A percentile compares a stretch with the other conserved stretches of the same genome.
phyloP scores from a whole-genome alignment of 768 basidiomycete genomes.

The Pleurotus sapidus region DNA sequence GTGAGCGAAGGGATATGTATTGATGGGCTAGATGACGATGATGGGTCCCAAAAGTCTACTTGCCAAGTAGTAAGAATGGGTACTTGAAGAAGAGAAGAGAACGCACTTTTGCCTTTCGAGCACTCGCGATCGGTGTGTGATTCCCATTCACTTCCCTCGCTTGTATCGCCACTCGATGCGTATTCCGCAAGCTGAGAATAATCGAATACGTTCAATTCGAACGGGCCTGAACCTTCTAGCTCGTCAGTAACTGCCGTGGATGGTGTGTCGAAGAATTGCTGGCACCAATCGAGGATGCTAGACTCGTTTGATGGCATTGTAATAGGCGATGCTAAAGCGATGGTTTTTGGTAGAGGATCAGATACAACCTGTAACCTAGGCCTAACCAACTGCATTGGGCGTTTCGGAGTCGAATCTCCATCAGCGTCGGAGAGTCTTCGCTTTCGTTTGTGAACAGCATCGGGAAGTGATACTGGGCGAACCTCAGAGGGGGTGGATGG shows the following conservation, averaged over 20 bases:
- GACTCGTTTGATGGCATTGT: too few relatives aligned
- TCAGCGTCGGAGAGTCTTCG: slow-evolving; percentile 34
- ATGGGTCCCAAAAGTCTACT: too few relatives aligned
- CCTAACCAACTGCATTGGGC: slow-evolving; percentile 16
- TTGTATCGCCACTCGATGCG: neutral
- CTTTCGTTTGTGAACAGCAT: slow-evolving; percentile 21
- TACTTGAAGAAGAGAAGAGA: too few relatives aligned
- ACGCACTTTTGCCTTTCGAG: too few relatives aligned
- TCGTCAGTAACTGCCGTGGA: slow-evolving; percentile 17
- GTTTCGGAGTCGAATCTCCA: slow-evolving; percentile 18
- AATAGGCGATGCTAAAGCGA: neutral
- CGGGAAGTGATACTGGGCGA: too few relatives aligned
- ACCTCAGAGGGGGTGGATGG: neutral
- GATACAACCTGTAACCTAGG: slow-evolving; percentile 20
- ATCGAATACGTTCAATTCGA: slow-evolving; percentile 31
- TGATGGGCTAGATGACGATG: too few relatives aligned
- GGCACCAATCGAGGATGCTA: slow-evolving; percentile 30
- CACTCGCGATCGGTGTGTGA: too few relatives aligned
- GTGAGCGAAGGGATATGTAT: too few relatives aligned
- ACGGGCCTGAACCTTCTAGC: slow-evolving; percentile 19
- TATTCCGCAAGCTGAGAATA: slow-evolving; percentile 10
- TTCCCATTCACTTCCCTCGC: too few relatives aligned
- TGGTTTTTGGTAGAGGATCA: slow-evolving; percentile 17
- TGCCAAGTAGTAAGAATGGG: too few relatives aligned
- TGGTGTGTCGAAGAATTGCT: slow-evolving; percentile 25